These are phyloP conservation scores for Colletotrichum sp. DNA, from an alignment of 2,329 filamentous ascomycete species.

Conservation along the genomic window DNA sequence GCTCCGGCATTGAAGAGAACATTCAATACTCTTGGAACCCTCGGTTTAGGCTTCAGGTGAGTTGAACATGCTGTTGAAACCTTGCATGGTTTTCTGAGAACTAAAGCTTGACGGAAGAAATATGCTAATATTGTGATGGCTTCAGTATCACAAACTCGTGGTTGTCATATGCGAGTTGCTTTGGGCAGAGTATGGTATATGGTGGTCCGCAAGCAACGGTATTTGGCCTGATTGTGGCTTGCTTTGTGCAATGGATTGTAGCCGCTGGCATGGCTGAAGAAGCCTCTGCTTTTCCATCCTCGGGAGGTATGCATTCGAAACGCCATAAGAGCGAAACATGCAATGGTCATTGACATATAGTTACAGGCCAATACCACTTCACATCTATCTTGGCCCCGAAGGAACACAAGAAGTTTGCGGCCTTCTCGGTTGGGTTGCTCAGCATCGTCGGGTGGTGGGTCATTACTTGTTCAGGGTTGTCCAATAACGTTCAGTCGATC, in stretches of 20 bases:
- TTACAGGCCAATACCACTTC: constrained; percentile 24
- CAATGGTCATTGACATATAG: not conserved
- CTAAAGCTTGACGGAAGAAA: not conserved
- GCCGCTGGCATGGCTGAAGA: constrained; percentile 23
- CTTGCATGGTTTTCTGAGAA: not conserved
- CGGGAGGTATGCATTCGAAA: not conserved
- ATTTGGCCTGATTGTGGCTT: constrained; percentile 23
- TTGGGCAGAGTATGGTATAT: constrained; percentile 17
- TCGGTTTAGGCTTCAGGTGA: constrained; percentile 9
- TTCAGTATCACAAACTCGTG: constrained; percentile 25
- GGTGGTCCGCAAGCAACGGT: constrained; percentile 22
- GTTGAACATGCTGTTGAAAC: not conserved
- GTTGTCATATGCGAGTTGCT: constrained; percentile 20
- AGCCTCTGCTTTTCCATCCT: constrained; percentile 21
- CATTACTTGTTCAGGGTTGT: constrained; percentile 25
- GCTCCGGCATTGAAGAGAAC: constrained; percentile 17
- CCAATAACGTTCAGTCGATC: constrained; percentile 21
- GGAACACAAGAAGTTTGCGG: constrained; percentile 19
- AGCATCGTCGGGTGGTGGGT: constrained; percentile 24
- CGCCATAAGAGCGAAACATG: not conserved
- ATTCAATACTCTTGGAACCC: constrained; percentile 18
- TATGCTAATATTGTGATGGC: not conserved
- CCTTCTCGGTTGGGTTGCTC: constrained; percentile 17
- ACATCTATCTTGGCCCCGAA: constrained; percentile 21
- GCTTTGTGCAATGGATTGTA: constrained; percentile 23